Base-by-base conservation (phyloP, 768 basidiomycete species). In the Hysterangium stoloniferum region DNA sequence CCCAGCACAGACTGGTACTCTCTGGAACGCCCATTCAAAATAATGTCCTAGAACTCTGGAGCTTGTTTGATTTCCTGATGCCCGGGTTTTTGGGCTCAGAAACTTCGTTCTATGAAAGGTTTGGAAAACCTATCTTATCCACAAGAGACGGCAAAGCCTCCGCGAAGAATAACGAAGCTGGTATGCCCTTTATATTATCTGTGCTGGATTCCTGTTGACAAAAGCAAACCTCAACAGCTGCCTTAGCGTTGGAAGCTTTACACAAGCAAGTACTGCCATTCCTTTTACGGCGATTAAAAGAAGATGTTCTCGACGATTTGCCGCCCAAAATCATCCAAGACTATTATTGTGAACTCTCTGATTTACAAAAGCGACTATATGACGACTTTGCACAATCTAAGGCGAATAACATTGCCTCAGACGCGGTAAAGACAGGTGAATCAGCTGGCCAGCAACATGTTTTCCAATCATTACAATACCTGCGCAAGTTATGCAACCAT, bases 181-280 rank as follows among this genome's bases (percentile, higher is more conserved):
- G 94, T 91, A 54, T 61, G 82, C 73, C 19, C 2, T 36, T 15
- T 31, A 24, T 45, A 29, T 48, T 38, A 47, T 58, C 2, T 6
- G n/a, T 22, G 19, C 15, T n/a, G 12, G 15, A 19, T 52, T 41
- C 24, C 52, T 37, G 2, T 24, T 12, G 22, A 31, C 24, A 55
- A 15, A 20, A 25, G 43, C 32, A 40, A 20, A 7, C 6, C 6
- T 7, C 27, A 4, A 5, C 59, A 97, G 96, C 95, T 56, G 86
- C 93, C 7, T 69, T 94, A 57, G 96, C 96, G 0, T 74, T 99
- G 19, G 96, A 98, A 62, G 91, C 95, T 2, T 66, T 99, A 41
- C 96, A 98, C 65, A 99, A 99, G 67, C 96, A 99, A 74, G 95
- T 98, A 22, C 69, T 99, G n/a, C 96, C 96, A 1, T 99, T 99